Percentiles rank a stretch among this genome's conserved stretches.
Evolutionary conservation across 2,329 filamentous ascomycete genomes (phyloP).

Genomic region (Lachnellula willkommii): DNA sequence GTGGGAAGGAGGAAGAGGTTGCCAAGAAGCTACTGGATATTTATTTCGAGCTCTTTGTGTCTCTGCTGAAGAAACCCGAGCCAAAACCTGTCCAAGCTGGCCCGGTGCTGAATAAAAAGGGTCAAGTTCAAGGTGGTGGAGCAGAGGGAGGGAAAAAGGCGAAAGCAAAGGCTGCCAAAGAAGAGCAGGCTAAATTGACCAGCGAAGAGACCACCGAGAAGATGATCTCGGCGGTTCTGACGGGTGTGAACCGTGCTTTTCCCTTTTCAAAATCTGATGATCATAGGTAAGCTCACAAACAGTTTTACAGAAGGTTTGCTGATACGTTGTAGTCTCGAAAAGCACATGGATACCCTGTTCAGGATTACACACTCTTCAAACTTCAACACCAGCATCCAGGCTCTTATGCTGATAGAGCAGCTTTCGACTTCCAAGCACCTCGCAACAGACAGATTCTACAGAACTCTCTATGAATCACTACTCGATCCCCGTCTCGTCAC

Average conservation of each 20-base stretch:
- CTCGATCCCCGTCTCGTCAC: slow-evolving; percentile 81
- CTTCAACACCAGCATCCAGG: slow-evolving; percentile 97
- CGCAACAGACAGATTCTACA: slow-evolving; percentile 85
- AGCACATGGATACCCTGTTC: slow-evolving; percentile 90
- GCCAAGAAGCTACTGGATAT: slow-evolving; percentile 79
- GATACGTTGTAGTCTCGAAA: slow-evolving; percentile 57
- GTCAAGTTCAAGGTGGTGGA: slow-evolving; percentile 49
- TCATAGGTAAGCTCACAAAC: slow-evolving; percentile 51
- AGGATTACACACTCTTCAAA: slow-evolving; percentile 95
- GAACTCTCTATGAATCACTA: slow-evolving; percentile 90
- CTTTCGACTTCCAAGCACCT: slow-evolving; percentile 75
- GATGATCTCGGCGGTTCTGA: slow-evolving; percentile 83
- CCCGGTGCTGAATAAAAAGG: slow-evolving; percentile 43
- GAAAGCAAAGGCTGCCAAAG: slow-evolving; percentile 35
- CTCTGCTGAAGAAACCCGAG: slow-evolving; percentile 62
- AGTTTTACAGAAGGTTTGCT: slow-evolving; percentile 14
- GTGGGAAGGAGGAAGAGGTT: slow-evolving; percentile 72
- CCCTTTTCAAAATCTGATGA: slow-evolving; percentile 83
- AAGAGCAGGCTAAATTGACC: slow-evolving; percentile 34
- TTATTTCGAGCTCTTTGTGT: slow-evolving; percentile 86
- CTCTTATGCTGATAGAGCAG: slow-evolving; percentile 90
- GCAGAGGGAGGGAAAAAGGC: slow-evolving; percentile 48
- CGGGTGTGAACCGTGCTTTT: slow-evolving; percentile 91
- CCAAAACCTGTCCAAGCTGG: slow-evolving; percentile 34
- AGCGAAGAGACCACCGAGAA: slow-evolving; percentile 66